Evolutionary conservation across 1,284 basidiomycete genomes (phyloP), one percentile per base, ranked within the genome.

Genomic region (Pseudozyma hubeiensis): DNA sequence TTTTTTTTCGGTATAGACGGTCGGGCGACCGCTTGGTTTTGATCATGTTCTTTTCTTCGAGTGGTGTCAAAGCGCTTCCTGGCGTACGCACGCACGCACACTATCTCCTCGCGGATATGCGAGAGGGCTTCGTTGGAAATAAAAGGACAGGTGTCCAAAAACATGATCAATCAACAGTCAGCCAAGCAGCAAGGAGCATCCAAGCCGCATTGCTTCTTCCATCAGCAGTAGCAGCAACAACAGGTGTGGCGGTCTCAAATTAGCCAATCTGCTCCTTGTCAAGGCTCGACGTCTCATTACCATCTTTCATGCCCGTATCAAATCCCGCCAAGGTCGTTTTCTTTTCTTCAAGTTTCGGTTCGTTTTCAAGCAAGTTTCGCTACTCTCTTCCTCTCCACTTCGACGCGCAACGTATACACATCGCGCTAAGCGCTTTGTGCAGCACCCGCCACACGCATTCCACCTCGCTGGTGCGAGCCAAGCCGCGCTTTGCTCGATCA

Each of bases 41-140:
- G 56, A 64, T 69, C 61, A 64, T 64, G 61, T 41, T 16, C 14
- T 41, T 53, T 56, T 40, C 49, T 53, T 60, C 48, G 34, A 51
- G 48, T 35, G 64, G 54, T 54, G 58, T 67, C 50, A 46, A 50
- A n/a, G 13, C n/a, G 24, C 24, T 24, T 24, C 24, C 24, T 16
- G 40, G 35, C 61, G 47, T 40, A 19, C 19, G 13, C 43, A 44
- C 19, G 19, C 19, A 24, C 52, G 46, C 54, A 53, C 55, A 47
- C 30, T 52, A 5, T 53, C 52, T 75, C 72, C 72, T 75, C 72
- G 72, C 72, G 67, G 72, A 67, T 63, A 75, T 63, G 72, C 67
- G 72, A 75, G 72, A 75, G 72, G 72, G 72, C 72, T 75, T 67
- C 72, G 67, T 44, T 35, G 72, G 72, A 70, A 65, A 44, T 14